Conservation (phyloP, 202 grass and related monocot genomes). For the Elaeis oleifera region DNA sequence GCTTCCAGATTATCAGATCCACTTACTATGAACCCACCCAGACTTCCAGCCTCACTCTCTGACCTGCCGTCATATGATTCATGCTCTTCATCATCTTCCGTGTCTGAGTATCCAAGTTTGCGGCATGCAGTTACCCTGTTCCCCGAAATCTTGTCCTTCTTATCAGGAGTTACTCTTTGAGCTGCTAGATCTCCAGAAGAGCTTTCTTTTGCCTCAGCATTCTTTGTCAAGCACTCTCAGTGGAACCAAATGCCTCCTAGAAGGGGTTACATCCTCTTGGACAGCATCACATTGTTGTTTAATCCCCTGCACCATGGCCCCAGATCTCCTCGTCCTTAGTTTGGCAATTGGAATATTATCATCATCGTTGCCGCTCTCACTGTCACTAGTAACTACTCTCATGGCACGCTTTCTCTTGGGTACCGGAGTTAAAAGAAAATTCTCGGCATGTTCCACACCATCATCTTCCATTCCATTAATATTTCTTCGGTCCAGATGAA, state of each 20-base stretch:
- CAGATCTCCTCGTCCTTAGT: conserved; percentile 9
- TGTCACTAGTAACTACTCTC: conserved; percentile 17
- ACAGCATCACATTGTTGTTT: not conserved
- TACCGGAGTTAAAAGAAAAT: conserved; percentile 2
- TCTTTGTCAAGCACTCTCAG: conserved; percentile 4
- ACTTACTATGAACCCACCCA: conserved; percentile 54
- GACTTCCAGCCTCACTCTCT: conserved; percentile 34
- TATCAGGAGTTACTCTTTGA: not conserved
- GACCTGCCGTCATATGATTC: conserved; percentile 18
- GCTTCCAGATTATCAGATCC: conserved; percentile 28
- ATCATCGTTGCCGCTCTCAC: conserved; percentile 17
- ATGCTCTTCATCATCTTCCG: conserved; percentile 31
- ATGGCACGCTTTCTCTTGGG: conserved; percentile 22
- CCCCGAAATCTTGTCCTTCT: conserved; percentile 10
- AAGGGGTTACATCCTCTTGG: conserved; percentile 12
- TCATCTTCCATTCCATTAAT: not conserved
- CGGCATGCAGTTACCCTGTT: not conserved
- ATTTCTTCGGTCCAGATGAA: conserved; percentile 11
- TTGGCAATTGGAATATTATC: conserved; percentile 25
- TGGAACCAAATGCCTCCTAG: conserved; percentile 31
- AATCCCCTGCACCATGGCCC: not conserved
- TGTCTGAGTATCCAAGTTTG: conserved; percentile 27
- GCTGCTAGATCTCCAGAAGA: not conserved
- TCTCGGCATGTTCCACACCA: not conserved
- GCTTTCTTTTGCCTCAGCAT: conserved; percentile 6